Percentiles rank a stretch among this genome's conserved stretches.
These are phyloP conservation scores for Dillenia turbinata DNA, from an alignment of 164 flowering plant genomes.

Conservation along the genomic window DNA sequence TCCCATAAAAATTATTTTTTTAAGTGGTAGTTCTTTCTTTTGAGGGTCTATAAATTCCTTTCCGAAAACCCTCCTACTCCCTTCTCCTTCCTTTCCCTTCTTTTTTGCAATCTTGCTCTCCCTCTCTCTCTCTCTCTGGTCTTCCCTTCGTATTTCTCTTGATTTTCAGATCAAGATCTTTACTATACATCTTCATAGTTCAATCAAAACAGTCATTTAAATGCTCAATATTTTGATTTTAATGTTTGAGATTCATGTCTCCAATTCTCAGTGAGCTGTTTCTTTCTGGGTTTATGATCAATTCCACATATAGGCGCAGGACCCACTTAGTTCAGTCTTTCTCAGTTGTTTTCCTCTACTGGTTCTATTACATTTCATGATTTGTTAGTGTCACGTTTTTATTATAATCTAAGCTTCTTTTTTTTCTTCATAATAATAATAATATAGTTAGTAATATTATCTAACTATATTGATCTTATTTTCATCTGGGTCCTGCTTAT, in stretches of 20 bases:
- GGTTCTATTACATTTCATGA: slow-evolving; percentile 88
- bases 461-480: slow-evolving; percentile 4
- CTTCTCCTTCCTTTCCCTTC: slow-evolving; percentile 31
- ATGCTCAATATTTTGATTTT: slow-evolving; percentile 28
- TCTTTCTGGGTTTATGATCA: slow-evolving; percentile 67
- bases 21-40: slow-evolving; percentile 4
- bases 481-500: slow-evolving; percentile 26
- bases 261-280: slow-evolving; percentile 73
- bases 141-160: slow-evolving; percentile 1
- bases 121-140: neutral
- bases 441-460: neutral
- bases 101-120: slow-evolving; percentile 8
- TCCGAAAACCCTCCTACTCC: slow-evolving; percentile 25
- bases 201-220: neutral
- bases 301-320: slow-evolving; percentile 49
- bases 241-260: slow-evolving; percentile 62
- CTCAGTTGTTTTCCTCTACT: slow-evolving; percentile 91
- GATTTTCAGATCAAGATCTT: slow-evolving; percentile 3
- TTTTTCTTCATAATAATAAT: neutral
- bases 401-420: neutral
- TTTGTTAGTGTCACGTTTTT: neutral
- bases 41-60: slow-evolving; percentile 45
- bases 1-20: neutral
- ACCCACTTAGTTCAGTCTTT: slow-evolving; percentile 85
- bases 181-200: too few species aligned